A percentile compares a stretch with the other conserved stretches of the same genome.
phyloP scores from a whole-genome alignment of 768 basidiomycete species.

The Kwoniella europaea region DNA sequence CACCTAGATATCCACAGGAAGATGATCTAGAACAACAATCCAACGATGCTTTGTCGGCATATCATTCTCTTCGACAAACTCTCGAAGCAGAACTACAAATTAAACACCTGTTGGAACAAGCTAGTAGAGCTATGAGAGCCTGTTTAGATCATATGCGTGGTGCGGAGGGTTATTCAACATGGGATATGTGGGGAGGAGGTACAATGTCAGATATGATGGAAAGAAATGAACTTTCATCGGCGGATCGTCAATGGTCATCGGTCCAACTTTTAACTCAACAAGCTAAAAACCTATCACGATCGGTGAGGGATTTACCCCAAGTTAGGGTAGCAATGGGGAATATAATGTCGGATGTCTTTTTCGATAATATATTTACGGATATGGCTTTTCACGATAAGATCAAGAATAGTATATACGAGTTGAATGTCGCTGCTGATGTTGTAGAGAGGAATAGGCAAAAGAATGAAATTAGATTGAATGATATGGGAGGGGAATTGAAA shows the following conservation, averaged over 20 bases:
- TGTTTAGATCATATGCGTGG: neutral
- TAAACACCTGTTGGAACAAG: neutral
- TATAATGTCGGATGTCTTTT: slow-evolving; percentile 14
- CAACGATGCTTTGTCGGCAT: neutral
- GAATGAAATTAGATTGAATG: slow-evolving; percentile 7
- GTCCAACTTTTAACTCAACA: slow-evolving; percentile 8
- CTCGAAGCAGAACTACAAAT: slow-evolving; percentile 4
- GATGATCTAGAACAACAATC: neutral
- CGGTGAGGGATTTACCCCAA: slow-evolving; percentile 4
- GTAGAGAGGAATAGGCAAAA: slow-evolving; percentile 8
- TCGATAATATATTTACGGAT: slow-evolving; percentile 14
- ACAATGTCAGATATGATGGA: slow-evolving; percentile 19
- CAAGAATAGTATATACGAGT: slow-evolving; percentile 3
- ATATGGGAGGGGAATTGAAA: neutral
- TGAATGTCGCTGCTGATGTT: slow-evolving; percentile 3
- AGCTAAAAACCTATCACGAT: neutral
- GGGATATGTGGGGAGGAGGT: slow-evolving; percentile 14
- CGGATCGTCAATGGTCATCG: slow-evolving; percentile 1
- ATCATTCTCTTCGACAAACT: neutral
- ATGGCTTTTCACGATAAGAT: slow-evolving; percentile 12
- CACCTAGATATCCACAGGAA: slow-evolving; percentile 2
- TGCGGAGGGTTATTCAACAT: slow-evolving; percentile 11
- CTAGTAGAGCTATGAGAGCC: neutral
- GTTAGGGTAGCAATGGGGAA: slow-evolving; percentile 2
- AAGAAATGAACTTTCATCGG: slow-evolving; percentile 1